These are phyloP conservation scores for Rosellinia necatrix DNA, from an alignment of 2,329 filamentous ascomycete genomes.

Conservation along the genomic window DNA sequence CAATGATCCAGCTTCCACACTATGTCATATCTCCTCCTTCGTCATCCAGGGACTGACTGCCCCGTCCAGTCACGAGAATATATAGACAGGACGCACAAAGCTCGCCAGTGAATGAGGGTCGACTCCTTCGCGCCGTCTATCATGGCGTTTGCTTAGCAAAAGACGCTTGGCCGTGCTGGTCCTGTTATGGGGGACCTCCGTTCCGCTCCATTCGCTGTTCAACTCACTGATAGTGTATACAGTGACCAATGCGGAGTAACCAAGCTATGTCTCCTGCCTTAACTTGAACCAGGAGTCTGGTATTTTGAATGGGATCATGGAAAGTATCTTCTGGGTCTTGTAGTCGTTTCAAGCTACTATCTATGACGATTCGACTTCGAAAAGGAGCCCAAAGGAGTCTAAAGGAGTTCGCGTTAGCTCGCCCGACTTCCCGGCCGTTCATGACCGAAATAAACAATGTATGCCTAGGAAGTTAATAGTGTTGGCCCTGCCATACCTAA, in stretches of 20 bases:
- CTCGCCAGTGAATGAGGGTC: neutral
- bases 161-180: neutral
- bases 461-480: no score
- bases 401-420: no score
- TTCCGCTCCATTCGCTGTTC: slow-evolving; percentile 3
- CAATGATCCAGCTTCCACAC: neutral
- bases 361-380: no score
- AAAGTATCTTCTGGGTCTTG: no score
- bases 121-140: neutral
- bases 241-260: slow-evolving; percentile 1
- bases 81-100: neutral
- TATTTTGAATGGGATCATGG: no score
- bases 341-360: no score
- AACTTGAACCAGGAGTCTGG: no score
- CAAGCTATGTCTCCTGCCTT: slow-evolving; percentile 1
- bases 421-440: no score
- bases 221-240: slow-evolving; percentile 7
- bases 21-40: slow-evolving; percentile 1
- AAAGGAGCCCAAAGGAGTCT: no score
- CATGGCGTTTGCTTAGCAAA: neutral
- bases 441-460: no score
- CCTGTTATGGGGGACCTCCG: neutral
- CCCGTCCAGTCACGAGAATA: neutral
- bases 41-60: slow-evolving; percentile 3
- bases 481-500: no score